Base-by-base conservation (phyloP, 1,284 basidiomycete species). In the Trichosporon inkin region DNA sequence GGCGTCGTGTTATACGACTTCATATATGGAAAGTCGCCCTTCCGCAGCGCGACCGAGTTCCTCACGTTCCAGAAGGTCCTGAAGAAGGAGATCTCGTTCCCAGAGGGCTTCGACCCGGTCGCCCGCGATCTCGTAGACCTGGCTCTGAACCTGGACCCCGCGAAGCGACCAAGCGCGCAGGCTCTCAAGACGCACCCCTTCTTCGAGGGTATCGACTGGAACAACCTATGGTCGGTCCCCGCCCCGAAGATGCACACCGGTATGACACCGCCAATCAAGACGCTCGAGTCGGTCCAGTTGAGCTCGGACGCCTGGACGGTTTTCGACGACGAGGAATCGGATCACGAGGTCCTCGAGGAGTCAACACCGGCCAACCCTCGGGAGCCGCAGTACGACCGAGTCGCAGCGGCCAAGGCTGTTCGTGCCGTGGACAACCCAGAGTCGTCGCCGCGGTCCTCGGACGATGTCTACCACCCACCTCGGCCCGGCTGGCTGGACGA, bases 161-260 rank as follows among this genome's bases (percentile, higher is more conserved):
- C 75, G 10, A 78, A 84, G 41, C 85, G 92, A 6, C 81, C 73
- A 1, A 82, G 72, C 75, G 83, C 82, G 3, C 76, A 78, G 47
- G 84, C 85, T 10, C 84, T 95, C 64, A 86, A 87, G 52, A 69
- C 77, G 0, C 92, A 95, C 70, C 81, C 85, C 0, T 95, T 94
- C 79, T 91, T 95, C 67, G 75, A 80, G 6, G 65, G 78, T 4
- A 82, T 91, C 56, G 81, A 85, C 61, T 96, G 89, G 86, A 75
- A 80, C 6, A 84, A 81, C 0, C 80, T 96, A 3, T 96, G 92
- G 92, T 85, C 83, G 1, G 61, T 68, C 16, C 68, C 73, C 5
- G 77, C 78, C 7, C 80, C 80, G 1, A 44, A 62, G 5, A 76
- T 81, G 44, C 62, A 68, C 14, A 80, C 81, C 0, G 81, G 81